Evolutionary conservation across 164 flowering plant species (phyloP), one percentile per base, ranked within the genome.

Genomic region (Stephania cephalantha): DNA sequence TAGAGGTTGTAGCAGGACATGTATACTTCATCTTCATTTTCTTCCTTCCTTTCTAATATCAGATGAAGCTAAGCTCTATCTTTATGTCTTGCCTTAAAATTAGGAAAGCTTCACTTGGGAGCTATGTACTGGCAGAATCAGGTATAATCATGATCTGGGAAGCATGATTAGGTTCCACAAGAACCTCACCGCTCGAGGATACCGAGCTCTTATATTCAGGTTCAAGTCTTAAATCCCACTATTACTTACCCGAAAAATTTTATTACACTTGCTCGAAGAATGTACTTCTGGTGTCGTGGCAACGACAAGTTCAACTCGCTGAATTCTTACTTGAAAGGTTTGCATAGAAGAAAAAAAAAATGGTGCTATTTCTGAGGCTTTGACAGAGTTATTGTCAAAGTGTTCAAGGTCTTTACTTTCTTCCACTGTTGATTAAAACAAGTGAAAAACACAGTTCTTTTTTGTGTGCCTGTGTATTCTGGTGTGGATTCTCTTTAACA

Each of bases 101-200:
- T 45, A 87, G 97, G 80, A 42, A 69, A 86, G 76, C 76, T 71
- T 78, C 68, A 9, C 67, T n/a, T 95, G 99, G 98, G 89, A 84
- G 50, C 71, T 96, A 46, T 96, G 98, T 70, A 91, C 97, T 17
- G 87, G 68, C 75, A 83, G 72, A 18, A 84, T 96, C 52, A 1
- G 0, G 5, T 92, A 72, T 77, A 0, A 66, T 46, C 94, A 89
- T 83, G 94, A 94, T 85, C 81, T 90, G 80, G 98, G 97, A 50
- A 96, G 98, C 89, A 91, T 94, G 99, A 90, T 96, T 78, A 77
- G 75, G 50, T 92, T 84, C 81, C 99, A 94, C 83, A 89, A 76
- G 79, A 92, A 94, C 83, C 97, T 94, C 30, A 96, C 97, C 29
- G 42, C 82, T 10, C 72, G 71, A 42, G 97, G 98, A 75, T 89